phyloP scores from a whole-genome alignment of 2,329 filamentous ascomycete genomes.

The Parafenestella ontariensis region DNA sequence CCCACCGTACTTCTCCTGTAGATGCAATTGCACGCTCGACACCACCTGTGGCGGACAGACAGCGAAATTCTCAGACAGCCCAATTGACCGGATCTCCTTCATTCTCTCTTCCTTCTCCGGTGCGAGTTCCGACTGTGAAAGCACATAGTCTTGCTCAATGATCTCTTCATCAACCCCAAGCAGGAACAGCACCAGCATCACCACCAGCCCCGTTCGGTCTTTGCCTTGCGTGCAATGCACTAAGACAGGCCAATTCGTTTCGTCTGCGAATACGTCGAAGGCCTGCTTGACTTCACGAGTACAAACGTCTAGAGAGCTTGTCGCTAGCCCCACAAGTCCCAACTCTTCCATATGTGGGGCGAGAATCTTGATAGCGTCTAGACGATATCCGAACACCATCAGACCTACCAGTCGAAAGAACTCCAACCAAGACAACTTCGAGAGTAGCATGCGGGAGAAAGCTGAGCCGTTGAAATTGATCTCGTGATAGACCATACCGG shows the following conservation, averaged over 20 bases:
- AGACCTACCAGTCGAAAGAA: constrained; percentile 69
- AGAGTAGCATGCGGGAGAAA: constrained; percentile 73
- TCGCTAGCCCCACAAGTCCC: constrained; percentile 74
- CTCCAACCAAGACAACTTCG: constrained; percentile 71
- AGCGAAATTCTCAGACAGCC: constrained; percentile 72
- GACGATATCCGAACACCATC: constrained; percentile 71
- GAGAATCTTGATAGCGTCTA: constrained; percentile 73
- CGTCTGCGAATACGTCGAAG: constrained; percentile 58
- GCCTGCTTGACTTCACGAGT: constrained; percentile 65
- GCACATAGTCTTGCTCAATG: constrained; percentile 74
- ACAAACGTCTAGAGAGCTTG: constrained; percentile 73
- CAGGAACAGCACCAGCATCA: constrained; percentile 72
- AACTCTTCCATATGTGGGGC: constrained; percentile 72
- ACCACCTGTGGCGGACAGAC: constrained; percentile 71
- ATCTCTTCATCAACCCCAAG: constrained; percentile 64
- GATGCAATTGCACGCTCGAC: constrained; percentile 61
- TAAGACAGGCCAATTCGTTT: constrained; percentile 67
- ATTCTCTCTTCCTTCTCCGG: constrained; percentile 69
- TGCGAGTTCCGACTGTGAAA: constrained; percentile 67
- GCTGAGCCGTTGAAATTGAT: constrained; percentile 77
- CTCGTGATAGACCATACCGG: constrained; percentile 67
- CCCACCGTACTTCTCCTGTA: constrained; percentile 70
- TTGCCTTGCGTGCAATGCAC: constrained; percentile 91
- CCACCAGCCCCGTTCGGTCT: constrained; percentile 77
- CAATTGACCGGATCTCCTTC: constrained; percentile 72